Base-by-base conservation (phyloP, 495 filamentous ascomycete genomes). In the Daldinia concentrica region DNA sequence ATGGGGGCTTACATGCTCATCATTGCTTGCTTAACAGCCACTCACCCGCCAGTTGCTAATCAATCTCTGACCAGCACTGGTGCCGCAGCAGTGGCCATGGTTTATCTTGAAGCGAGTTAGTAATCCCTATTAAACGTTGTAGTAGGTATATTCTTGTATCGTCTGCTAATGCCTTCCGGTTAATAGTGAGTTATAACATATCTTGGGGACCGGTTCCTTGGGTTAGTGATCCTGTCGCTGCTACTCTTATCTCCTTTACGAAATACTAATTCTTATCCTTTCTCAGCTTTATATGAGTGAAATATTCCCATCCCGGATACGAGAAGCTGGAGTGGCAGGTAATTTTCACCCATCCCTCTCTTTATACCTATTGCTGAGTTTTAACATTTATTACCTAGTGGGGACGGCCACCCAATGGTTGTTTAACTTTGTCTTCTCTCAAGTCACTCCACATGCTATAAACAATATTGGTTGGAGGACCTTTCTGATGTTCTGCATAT, bases 401-500 rank as follows among this genome's bases (percentile, higher is more conserved):
- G 82, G 80, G 0, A 82, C 83, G 0, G 81, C 86, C 0, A 85
- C 85, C 0, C 84, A 87, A 67, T 88, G 85, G 85, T 70, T 87
- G 12, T 86, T 87, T 77, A 86, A 87, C 64, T 88, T 87, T 59
- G 80, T 81, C 48, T 82, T 87, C 78, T 84, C 82, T 3, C 81
- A 86, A 58, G 80, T 86, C 37, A 87, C 83, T 11, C 86, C 86
- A 3, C 79, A 82, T 58, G 83, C 85, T 9, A 78, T 87, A 37
- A 80, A 78, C 12, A 83, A 85, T 51, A 86, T 87, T 43, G 79
- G 81, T 3, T 87, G 82, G 82, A 66, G 79, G 19, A 85, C 83
- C 27, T 87, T 87, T 76, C 62, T 88, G 61, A 86, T 87, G 81
- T 87, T 87, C 71, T 82, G 80, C n/a, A 83, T 85, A 57, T 86